Base-by-base conservation (phyloP, 1,139 yeast genomes). In the Petasospora fabianii region DNA sequence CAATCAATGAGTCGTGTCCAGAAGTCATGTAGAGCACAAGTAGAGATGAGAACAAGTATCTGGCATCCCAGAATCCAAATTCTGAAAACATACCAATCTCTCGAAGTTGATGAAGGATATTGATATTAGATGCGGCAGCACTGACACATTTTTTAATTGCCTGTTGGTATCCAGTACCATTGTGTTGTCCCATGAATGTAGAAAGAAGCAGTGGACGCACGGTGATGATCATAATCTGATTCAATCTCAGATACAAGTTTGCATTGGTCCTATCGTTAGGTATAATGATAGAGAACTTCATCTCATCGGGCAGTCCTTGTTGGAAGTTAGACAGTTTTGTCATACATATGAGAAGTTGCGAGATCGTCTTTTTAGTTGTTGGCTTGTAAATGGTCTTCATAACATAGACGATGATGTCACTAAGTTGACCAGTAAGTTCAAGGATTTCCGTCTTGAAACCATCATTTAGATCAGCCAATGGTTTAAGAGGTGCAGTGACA, bases 61-160 rank as follows among this genome's bases (percentile, higher is more conserved):
- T 75, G 27, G 73, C 65, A 52, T 75, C 79, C 73, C 76, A 73
- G 51, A 69, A 73, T 11, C 78, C 80, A 42, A 68, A 62, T 14
- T 64, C 58, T 28, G 73, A 72, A 19, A 73, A 53, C 46, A 65
- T 53, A 9, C 65, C 60, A 40, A 60, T 53, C 30, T 59, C 59
- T 33, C 62, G 66, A 35, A 74, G 56, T 37, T 64, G 63, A 18
- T 60, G 46, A 1, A 73, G 45, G 14, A 72, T 59, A 39, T 67
- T 68, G 27, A 74, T 63, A 11, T 69, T 66, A 12, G 68, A 56
- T 36, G 64, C 57, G 2, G 78, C 68, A 0, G 71, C 63, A 21
- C 59, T 54, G 10, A 72, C 58, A 24, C 75, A 67, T 42, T 63
- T 65, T 22, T 65, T 58, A 17, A 69, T 61, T 1, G 71, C 67